Base-by-base conservation (phyloP, 768 basidiomycete species). In the Hygrocybe punicea region DNA sequence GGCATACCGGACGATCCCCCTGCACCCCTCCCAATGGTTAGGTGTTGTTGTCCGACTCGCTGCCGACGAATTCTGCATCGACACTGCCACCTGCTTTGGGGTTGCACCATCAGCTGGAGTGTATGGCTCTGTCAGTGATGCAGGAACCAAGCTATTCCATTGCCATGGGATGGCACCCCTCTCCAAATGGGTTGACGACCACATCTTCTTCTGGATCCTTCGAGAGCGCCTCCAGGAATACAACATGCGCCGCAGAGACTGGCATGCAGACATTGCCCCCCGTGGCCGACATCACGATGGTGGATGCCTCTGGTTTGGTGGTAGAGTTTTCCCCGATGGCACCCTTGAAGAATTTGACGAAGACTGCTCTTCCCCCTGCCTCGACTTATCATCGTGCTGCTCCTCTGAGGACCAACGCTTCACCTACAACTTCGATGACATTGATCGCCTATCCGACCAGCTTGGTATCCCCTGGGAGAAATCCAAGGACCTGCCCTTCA, bases 21-120 rank as follows among this genome's bases (percentile, higher is more conserved):
- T 71, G 6, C 64, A 69, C n/a, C 65, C 55, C 0, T 65, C 67
- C 0, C 78, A 78, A 37, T 80, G 75, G 76, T 73, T 73, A 0
- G 72, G 67, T 0, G 29, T 67, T 0, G 70, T 77, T 0, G 60
- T 78, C 0, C 55, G 64, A 0, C 51, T 74, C 0, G 58, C 56
- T 0, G 52, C 62, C 1, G 60, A 67, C 29, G 24, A 16, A 2
- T 71, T 71, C 29, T 61, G 60, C 1, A 55, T 73, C 19, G 64
- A 74, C 47, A 73, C 52, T 10, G 24, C 53, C 0, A 56, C 60
- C 11, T 56, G 53, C 19, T 76, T 76, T n/a, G 64, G 72, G 0
- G 56, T 66, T 0, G 35, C 39, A 0, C 62, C 71, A 0, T 62
- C 65, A 0, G 66, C 62, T 0, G 70, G 73, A 0, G 35, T 63